These are phyloP conservation scores for Dothidotthia symphoricarpi DNA, from an alignment of 2,329 filamentous ascomycete species.

Conservation along the genomic window DNA sequence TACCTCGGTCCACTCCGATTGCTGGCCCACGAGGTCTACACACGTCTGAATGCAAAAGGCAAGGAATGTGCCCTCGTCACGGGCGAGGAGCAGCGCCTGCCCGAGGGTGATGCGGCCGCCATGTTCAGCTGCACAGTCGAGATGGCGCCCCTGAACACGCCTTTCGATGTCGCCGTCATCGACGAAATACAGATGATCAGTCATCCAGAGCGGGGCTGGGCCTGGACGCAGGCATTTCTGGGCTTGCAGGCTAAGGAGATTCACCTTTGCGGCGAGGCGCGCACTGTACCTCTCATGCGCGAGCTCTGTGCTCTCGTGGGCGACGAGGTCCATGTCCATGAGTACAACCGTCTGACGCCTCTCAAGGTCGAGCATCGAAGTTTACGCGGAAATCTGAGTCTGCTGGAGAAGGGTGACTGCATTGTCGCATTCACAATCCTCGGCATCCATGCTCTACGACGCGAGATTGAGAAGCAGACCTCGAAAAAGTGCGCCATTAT, in stretches of 20 bases:
- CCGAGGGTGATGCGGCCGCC: slow-evolving; percentile 48
- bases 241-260: slow-evolving; percentile 85
- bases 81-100: slow-evolving; percentile 80
- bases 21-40: slow-evolving; percentile 91
- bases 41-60: slow-evolving; percentile 77
- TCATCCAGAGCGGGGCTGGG: slow-evolving; percentile 76
- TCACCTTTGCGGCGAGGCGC: slow-evolving; percentile 88
- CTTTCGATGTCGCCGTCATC: slow-evolving; percentile 86
- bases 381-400: slow-evolving; percentile 63
- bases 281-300: slow-evolving; percentile 74
- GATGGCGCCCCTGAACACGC: slow-evolving; percentile 66
- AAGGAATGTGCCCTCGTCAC: slow-evolving; percentile 78
- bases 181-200: slow-evolving; percentile 99
- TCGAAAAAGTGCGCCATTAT: slow-evolving; percentile 84
- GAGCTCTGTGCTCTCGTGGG: slow-evolving; percentile 75
- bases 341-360: slow-evolving; percentile 79
- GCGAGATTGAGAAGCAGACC: slow-evolving; percentile 71
- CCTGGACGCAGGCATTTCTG: slow-evolving; percentile 88
- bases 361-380: slow-evolving; percentile 65
- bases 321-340: slow-evolving; percentile 77
- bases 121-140: slow-evolving; percentile 91
- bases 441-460: slow-evolving; percentile 76
- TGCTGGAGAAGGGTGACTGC: slow-evolving; percentile 84
- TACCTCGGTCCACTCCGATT: slow-evolving; percentile 89
- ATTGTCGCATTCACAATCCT: slow-evolving; percentile 83